phyloP scores from a whole-genome alignment of 2,329 filamentous ascomycete genomes.

The Zarea fungicola region DNA sequence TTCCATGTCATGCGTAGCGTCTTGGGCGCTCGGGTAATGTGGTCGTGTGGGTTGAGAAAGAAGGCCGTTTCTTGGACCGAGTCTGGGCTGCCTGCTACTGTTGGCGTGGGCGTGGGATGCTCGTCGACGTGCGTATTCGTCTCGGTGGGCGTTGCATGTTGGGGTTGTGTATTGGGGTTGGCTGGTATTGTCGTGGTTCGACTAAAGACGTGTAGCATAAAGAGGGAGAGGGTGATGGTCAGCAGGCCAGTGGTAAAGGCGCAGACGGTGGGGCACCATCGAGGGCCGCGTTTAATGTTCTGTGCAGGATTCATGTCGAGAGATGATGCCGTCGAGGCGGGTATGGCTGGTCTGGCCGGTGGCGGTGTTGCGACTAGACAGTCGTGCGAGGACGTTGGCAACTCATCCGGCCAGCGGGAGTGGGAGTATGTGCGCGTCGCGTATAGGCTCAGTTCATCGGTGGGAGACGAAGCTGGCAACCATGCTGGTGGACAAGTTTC shows the following conservation, averaged over 20 bases:
- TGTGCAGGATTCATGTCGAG: background rate
- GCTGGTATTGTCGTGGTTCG: background rate
- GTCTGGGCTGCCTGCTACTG: background rate
- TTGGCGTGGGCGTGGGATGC: background rate
- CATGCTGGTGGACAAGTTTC: too few species aligned
- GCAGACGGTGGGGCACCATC: background rate
- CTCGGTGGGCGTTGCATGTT: background rate
- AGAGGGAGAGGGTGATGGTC: constrained; percentile 1
- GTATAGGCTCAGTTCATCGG: too few species aligned
- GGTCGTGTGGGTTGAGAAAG: constrained; percentile 36
- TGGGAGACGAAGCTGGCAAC: too few species aligned
- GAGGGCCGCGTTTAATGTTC: background rate
- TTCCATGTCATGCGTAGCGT: constrained; percentile 31
- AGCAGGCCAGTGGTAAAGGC: constrained; percentile 2
- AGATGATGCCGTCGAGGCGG: too few species aligned
- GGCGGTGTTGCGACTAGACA: too few species aligned
- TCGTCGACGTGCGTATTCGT: background rate
- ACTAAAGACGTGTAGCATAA: constrained; percentile 6
- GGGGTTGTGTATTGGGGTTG: background rate
- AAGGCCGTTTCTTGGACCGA: constrained; percentile 10
- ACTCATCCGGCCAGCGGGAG: too few species aligned
- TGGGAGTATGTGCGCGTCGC: too few species aligned
- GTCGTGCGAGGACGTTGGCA: too few species aligned
- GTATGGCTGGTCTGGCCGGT: too few species aligned
- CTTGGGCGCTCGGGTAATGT: constrained; percentile 31